Evolutionary conservation across 345 rosid species (phyloP), one percentile per base, ranked within the genome.

Genomic region (Moricandia arvensis): DNA sequence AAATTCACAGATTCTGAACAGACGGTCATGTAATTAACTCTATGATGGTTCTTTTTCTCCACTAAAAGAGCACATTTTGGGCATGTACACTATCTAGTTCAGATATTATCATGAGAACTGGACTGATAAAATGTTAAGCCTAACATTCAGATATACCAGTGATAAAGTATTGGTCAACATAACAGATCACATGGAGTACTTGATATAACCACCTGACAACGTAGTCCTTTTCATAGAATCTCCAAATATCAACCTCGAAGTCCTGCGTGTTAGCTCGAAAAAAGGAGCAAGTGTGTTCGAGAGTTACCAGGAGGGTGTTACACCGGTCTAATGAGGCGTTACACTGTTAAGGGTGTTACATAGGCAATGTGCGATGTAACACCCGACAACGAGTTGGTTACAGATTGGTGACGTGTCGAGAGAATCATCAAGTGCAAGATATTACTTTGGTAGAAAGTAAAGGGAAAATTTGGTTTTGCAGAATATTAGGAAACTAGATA

Each of bases 1-100:
- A 49, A 49, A 16, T 49, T 49, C 55, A 49, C 9, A 33, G 62
- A 34, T 51, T 10, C 12, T 31, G 10, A 33, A 49, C 12, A 17
- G 1, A 15, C 15, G 30, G 64, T 55, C 65, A 64, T 35, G 26
- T 74, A 21, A 51, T 17, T 17, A 51, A 51, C 26, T 53, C 58
- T 53, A 53, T 53, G 8, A 53, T 53, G 58, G 12, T 53, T 16
- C n/a, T 38, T 38, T 29, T 41, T 30, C 45, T 27, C 26, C 15
- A 27, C n/a, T 37, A 12, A 7, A 15, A 16, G 21, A 5, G 8
- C 63, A 27, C 15, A 57, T 43, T 1, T 55, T 57, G 24, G 24
- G 24, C 24, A 21, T 21, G 24, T 30, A 66, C 45, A 64, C n/a
- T n/a, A n/a, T n/a, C 24, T 63, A 72, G 61, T 72, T 34, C 49